Base-by-base conservation (phyloP, 768 basidiomycete genomes). In the Agrocybe chaxingu region DNA sequence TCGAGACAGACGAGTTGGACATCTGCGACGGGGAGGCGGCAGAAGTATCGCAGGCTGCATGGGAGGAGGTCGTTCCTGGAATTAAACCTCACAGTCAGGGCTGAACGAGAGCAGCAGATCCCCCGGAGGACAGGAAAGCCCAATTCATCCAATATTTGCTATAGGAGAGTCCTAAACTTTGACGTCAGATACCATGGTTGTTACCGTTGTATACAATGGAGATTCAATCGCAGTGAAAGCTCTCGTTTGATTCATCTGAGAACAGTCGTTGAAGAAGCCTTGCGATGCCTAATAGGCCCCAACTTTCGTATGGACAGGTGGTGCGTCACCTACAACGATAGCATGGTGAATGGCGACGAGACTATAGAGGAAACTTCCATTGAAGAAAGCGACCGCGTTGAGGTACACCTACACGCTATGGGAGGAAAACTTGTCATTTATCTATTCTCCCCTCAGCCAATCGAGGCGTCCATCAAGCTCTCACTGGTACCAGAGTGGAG, bases 351-450 rank as follows among this genome's bases (percentile, higher is more conserved):
- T 7, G 1, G 31, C 2, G 18, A 37, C 4, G 18, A 31, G 4
- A 46, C 50, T 6, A 18, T 38, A 12, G 44, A 19, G 11, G 24
- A 11, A 8, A 7, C 35, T 13, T 38, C 43, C 4, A 30, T 57
- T 1, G 4, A 36, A 39, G 24, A 41, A 1, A 46, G 47, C 1
- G 33, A 31, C 24, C 18, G 35, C 3, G 30, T 53, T 31, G 6
- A 49, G 13, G 16, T 53, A 5, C 4, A 10, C 6, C 32, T 30
- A 18, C 29, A 6, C 6, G 40, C 35, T n/a, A 40, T 33, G 12
- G 53, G 53, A 3, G 55, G 45, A 7, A 73, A 74, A 42, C 72
- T 71, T 1, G 66, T 71, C 43, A 66, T 71, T 18, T 72, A 72
- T 47, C 56, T 73, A 13, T 63, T 62, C 48, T 64, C 69, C 1